These are phyloP conservation scores for Paramecium primaurelia DNA, from an alignment of 73 alveolate genomes.

Conservation along the genomic window DNA sequence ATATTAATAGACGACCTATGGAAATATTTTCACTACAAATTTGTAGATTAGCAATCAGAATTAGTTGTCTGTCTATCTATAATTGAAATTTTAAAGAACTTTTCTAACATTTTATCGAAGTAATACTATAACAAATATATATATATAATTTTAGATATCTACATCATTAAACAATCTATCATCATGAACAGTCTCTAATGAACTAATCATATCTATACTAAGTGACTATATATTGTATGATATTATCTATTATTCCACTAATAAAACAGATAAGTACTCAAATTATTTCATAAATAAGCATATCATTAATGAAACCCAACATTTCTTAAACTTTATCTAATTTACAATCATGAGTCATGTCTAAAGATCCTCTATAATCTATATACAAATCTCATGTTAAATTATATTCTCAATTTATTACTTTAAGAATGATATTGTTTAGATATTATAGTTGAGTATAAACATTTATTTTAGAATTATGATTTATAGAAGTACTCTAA, in stretches of 20 bases:
- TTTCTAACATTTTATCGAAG: not conserved
- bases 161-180: constrained; percentile 38
- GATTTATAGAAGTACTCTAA: too few species aligned
- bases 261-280: not conserved
- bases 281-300: too few species aligned
- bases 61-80: not conserved
- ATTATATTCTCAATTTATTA: constrained; percentile 3
- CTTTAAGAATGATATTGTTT: too few species aligned
- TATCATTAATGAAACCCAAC: too few species aligned
- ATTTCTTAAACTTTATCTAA: too few species aligned
- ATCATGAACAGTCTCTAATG: constrained; percentile 47
- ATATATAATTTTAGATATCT: not conserved
- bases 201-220: constrained; percentile 61
- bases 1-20: constrained; percentile 47
- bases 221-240: constrained; percentile 67
- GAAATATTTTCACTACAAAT: constrained; percentile 18
- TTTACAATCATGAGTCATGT: too few species aligned
- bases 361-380: too few species aligned
- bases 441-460: too few species aligned
- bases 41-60: constrained; percentile 14
- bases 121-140: not conserved
- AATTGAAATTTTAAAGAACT: not conserved
- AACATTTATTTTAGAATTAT: too few species aligned
- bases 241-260: constrained; percentile 68
- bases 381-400: too few species aligned